These are phyloP conservation scores for Penicillium sp. DNA, from an alignment of 2,329 filamentous ascomycete genomes.

Conservation along the genomic window DNA sequence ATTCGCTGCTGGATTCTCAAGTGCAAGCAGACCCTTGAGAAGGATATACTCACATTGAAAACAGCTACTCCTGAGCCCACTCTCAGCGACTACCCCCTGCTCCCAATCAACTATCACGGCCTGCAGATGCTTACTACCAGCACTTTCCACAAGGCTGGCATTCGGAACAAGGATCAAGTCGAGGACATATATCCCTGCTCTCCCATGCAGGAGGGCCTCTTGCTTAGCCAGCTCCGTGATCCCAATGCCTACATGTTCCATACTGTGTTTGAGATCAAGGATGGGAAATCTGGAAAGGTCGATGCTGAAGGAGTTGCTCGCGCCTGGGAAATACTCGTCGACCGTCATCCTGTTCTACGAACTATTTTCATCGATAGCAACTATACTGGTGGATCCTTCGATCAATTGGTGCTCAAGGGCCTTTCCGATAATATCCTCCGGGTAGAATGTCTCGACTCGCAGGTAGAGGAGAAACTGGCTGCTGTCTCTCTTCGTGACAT, in stretches of 20 bases:
- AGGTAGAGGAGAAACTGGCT: constrained; percentile 28
- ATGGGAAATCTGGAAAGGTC: constrained; percentile 19
- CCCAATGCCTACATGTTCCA: constrained; percentile 38
- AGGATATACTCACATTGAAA: constrained; percentile 25
- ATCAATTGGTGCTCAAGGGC: constrained; percentile 37
- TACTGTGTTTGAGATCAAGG: constrained; percentile 35
- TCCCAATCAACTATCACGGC: constrained; percentile 42
- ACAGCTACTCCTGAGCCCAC: constrained; percentile 34
- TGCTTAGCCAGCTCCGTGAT: constrained; percentile 39
- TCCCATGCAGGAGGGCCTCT: constrained; percentile 38
- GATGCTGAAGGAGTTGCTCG: constrained; percentile 29
- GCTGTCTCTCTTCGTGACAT: constrained; percentile 28
- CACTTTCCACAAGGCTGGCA: constrained; percentile 37
- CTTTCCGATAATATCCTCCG: constrained; percentile 25
- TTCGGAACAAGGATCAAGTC: constrained; percentile 29
- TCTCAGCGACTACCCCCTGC: constrained; percentile 45
- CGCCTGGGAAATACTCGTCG: constrained; percentile 35
- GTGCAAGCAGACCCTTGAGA: constrained; percentile 40
- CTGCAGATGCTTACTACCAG: constrained; percentile 37
- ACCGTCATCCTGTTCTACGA: constrained; percentile 34
- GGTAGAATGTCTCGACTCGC: constrained; percentile 30
- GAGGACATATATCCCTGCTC: constrained; percentile 40
- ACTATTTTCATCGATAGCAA: constrained; percentile 37
- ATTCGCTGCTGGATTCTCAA: constrained; percentile 46
- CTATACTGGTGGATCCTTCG: constrained; percentile 35